Evolutionary conservation across 2,329 filamentous ascomycete species (phyloP).

Genomic region (Davidsoniella virescens): DNA sequence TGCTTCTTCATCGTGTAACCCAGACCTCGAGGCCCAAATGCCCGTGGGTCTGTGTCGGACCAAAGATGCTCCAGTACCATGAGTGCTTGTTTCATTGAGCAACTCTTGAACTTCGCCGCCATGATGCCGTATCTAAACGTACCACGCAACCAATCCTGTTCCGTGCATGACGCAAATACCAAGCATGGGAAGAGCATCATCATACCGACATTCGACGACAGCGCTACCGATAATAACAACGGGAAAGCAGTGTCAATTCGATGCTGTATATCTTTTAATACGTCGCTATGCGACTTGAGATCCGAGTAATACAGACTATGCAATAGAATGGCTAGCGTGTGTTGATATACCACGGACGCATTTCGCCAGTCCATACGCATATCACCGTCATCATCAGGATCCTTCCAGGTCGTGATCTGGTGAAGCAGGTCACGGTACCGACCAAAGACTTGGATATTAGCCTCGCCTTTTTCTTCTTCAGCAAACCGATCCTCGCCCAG

Average conservation of each 20-base stretch:
- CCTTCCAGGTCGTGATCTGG: constrained; percentile 5
- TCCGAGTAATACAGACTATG: constrained; percentile 11
- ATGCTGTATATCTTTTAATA: constrained; percentile 5
- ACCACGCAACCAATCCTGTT: constrained; percentile 10
- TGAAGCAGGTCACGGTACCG: constrained; percentile 7
- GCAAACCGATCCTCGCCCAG: constrained; percentile 3
- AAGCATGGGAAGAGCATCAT: constrained; percentile 11
- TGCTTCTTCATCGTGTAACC: constrained; percentile 12
- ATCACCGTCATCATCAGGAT: constrained; percentile 8
- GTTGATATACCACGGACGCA: constrained; percentile 9
- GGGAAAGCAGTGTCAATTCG: constrained; percentile 10
- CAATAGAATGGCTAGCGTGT: constrained; percentile 7
- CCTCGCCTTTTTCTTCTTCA: constrained; percentile 6
- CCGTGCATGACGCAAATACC: constrained; percentile 11
- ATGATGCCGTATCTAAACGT: constrained; percentile 12
- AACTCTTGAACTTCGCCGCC: constrained; percentile 11
- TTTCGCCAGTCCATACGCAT: constrained; percentile 10
- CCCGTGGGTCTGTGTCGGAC: constrained; percentile 3
- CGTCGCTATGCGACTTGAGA: constrained; percentile 1
- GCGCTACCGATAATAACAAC: constrained; percentile 9
- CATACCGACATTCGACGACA: constrained; percentile 10
- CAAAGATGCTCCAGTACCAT: constrained; percentile 7
- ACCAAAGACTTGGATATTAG: constrained; percentile 5
- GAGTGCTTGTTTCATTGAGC: constrained; percentile 10
- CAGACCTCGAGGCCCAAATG: constrained; percentile 11